phyloP scores from a whole-genome alignment of 2,329 filamentous ascomycete species.

The Penicillium griseofulvum region DNA sequence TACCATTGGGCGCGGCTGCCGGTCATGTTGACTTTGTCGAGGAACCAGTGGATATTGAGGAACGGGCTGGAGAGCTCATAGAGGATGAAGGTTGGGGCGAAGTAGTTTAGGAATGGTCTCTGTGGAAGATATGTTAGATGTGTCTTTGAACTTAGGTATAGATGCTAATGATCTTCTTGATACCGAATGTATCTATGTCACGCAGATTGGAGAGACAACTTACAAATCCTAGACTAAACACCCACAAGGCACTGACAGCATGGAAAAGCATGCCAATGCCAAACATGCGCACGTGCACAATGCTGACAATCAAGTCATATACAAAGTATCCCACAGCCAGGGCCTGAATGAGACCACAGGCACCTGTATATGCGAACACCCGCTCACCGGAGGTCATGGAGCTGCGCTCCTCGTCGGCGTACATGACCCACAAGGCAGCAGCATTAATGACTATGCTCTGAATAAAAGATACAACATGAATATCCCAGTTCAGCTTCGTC shows the following conservation, averaged over 20 bases:
- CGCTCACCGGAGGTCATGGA: slow-evolving; percentile 53
- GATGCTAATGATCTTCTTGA: background rate
- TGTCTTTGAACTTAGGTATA: background rate
- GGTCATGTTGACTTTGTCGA: slow-evolving; percentile 65
- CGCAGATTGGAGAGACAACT: slow-evolving; percentile 36
- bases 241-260: slow-evolving; percentile 59
- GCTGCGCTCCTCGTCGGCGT: slow-evolving; percentile 54
- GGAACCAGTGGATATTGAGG: slow-evolving; percentile 69
- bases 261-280: slow-evolving; percentile 62
- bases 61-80: slow-evolving; percentile 67
- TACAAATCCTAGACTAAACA: slow-evolving; percentile 64
- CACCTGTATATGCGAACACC: slow-evolving; percentile 62
- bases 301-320: slow-evolving; percentile 61
- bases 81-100: slow-evolving; percentile 63
- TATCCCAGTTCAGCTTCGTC: slow-evolving; percentile 64
- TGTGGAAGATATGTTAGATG: slow-evolving; percentile 30
- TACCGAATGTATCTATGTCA: background rate
- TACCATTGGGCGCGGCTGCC: slow-evolving; percentile 61
- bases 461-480: slow-evolving; percentile 62
- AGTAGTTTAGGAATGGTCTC: slow-evolving; percentile 66
- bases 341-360: slow-evolving; percentile 57
- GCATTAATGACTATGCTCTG: slow-evolving; percentile 58
- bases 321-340: slow-evolving; percentile 64
- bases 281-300: slow-evolving; percentile 56
- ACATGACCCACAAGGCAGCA: slow-evolving; percentile 59